Percentiles rank a stretch among this genome's conserved stretches.
These are phyloP conservation scores for Geotrichum phurueaensis DNA, from an alignment of 1,139 yeast genomes.

Conservation along the genomic window DNA sequence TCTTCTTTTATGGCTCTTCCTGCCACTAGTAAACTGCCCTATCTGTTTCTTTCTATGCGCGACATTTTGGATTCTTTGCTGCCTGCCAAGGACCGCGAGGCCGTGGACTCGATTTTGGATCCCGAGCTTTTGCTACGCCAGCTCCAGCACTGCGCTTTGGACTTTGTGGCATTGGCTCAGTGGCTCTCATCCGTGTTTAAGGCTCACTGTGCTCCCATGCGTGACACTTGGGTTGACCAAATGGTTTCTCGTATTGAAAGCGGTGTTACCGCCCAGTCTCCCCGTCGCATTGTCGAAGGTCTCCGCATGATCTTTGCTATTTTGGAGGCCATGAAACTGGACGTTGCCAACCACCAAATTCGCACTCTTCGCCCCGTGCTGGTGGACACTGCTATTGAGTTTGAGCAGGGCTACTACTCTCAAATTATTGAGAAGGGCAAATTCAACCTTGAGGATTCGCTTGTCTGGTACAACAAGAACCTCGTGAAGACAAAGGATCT, in stretches of 20 bases:
- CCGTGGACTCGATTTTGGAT: slow-evolving; percentile 71
- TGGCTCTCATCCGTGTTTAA: slow-evolving; percentile 48
- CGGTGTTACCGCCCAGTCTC: slow-evolving; percentile 52
- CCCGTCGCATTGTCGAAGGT: slow-evolving; percentile 61
- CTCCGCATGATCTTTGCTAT: slow-evolving; percentile 74
- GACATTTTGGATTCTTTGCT: slow-evolving; percentile 80
- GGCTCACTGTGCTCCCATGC: slow-evolving; percentile 91
- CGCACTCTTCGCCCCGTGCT: slow-evolving; percentile 77
- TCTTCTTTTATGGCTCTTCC: not conserved
- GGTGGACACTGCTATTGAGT: slow-evolving; percentile 84
- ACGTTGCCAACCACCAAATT: slow-evolving; percentile 92
- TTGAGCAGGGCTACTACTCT: slow-evolving; percentile 80
- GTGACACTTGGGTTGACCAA: slow-evolving; percentile 83
- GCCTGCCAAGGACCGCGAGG: slow-evolving; percentile 61
- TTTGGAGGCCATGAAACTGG: slow-evolving; percentile 92
- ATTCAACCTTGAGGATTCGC: slow-evolving; percentile 58
- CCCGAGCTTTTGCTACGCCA: slow-evolving; percentile 74
- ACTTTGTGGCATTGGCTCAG: slow-evolving; percentile 68
- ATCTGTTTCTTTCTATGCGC: slow-evolving; percentile 66
- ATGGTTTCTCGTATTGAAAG: slow-evolving; percentile 65
- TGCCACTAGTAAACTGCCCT: slow-evolving; percentile 40
- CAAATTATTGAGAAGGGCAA: slow-evolving; percentile 51
- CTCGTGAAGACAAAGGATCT: slow-evolving; percentile 10
- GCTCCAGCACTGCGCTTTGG: slow-evolving; percentile 59
- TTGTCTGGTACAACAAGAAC: slow-evolving; percentile 57